These are phyloP conservation scores for Eucalyptus curtisii DNA, from an alignment of 345 rosid genomes.

Conservation along the genomic window DNA sequence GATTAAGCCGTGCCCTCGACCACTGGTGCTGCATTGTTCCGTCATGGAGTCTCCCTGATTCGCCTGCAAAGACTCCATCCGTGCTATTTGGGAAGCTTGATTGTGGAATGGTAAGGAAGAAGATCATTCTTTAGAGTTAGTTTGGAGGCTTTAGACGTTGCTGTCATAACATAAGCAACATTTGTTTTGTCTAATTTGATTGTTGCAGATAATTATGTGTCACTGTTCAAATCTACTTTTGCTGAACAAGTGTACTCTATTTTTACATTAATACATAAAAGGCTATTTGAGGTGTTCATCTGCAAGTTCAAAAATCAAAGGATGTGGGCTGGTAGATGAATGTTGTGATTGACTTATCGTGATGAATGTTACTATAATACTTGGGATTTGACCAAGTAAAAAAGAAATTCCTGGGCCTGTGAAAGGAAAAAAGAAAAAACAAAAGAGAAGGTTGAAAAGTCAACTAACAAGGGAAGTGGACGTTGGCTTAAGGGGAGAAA, in stretches of 20 bases:
- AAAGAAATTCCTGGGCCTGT: accelerated
- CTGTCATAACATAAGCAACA: not conserved
- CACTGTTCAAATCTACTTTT: not conserved
- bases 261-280: not conserved
- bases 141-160: not conserved
- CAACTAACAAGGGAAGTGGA: not conserved
- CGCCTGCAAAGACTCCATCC: accelerated
- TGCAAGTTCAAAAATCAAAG: no score
- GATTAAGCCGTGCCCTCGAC: accelerated
- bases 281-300: not conserved
- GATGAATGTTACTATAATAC: not conserved
- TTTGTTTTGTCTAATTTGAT: not conserved
- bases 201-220: not conserved
- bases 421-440: no score
- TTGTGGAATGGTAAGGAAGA: not conserved
- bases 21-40: not conserved
- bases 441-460: not conserved
- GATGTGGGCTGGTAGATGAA: not conserved
- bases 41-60: accelerated
- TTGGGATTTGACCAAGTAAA: not conserved
- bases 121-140: not conserved
- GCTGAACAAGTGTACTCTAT: not conserved
- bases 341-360: not conserved
- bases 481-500: not conserved
- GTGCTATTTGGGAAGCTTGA: not conserved